phyloP scores from a whole-genome alignment of 2,329 filamentous ascomycete genomes.

The Pseudogymnoascus sp. region DNA sequence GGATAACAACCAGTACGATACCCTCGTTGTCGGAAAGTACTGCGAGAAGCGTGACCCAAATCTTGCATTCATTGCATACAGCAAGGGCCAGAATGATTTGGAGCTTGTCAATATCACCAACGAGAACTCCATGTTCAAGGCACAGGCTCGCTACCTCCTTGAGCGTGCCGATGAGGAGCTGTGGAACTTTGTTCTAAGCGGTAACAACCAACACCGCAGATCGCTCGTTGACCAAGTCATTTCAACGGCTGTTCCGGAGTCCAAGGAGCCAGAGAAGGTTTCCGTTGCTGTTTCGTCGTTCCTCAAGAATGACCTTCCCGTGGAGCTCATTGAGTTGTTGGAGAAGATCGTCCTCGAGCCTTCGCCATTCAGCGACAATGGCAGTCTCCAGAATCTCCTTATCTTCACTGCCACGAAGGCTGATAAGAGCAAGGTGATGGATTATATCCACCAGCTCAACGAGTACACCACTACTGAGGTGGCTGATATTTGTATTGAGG shows the following conservation, averaged over 20 bases:
- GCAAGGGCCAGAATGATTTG: slow-evolving; percentile 93
- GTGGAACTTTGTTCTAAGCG: slow-evolving; percentile 89
- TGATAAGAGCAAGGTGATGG: slow-evolving; percentile 89
- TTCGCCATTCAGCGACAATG: slow-evolving; percentile 96
- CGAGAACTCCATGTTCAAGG: slow-evolving; percentile 99
- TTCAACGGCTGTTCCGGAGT: slow-evolving; percentile 88
- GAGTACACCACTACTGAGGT: slow-evolving; percentile 90
- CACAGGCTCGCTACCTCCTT: slow-evolving; percentile 90
- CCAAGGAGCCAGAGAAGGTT: slow-evolving; percentile 87
- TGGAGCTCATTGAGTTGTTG: slow-evolving; percentile 90
- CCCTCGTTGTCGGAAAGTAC: slow-evolving; percentile 88
- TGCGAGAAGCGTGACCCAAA: slow-evolving; percentile 98
- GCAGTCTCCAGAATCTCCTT: slow-evolving; percentile 89
- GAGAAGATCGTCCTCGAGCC: slow-evolving; percentile 99
- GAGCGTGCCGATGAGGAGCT: slow-evolving; percentile 85
- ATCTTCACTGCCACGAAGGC: slow-evolving; percentile 96
- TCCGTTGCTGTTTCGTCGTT: slow-evolving; percentile 91
- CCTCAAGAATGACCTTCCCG: slow-evolving; percentile 81
- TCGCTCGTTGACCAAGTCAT: slow-evolving; percentile 95
- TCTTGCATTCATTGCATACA: slow-evolving; percentile 87
- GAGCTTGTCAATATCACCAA: slow-evolving; percentile 98
- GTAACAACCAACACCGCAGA: slow-evolving; percentile 91
- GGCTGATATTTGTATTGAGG: slow-evolving; percentile 84
- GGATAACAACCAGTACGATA: slow-evolving; percentile 95
- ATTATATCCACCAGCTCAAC: slow-evolving; percentile 88